These are phyloP conservation scores for Alternaria gaisen DNA, from an alignment of 2,329 filamentous ascomycete genomes.

Conservation along the genomic window DNA sequence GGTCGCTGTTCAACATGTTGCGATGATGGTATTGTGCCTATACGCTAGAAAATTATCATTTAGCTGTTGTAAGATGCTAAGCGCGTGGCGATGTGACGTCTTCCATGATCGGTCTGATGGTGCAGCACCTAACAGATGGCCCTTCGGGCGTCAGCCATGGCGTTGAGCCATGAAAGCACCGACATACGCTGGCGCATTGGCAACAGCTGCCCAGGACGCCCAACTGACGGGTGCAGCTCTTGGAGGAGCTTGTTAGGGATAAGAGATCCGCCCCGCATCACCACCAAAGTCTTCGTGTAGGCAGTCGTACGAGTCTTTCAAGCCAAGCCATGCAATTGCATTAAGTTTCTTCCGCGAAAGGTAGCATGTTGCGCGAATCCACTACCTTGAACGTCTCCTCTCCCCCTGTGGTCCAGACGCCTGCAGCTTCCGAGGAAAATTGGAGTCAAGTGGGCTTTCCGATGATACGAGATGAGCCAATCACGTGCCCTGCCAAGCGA, in stretches of 20 bases:
- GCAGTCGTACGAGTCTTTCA: neutral
- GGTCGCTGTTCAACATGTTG: conserved; percentile 11
- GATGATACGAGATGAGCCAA: conserved; percentile 18
- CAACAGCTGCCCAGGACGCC: conserved; percentile 18
- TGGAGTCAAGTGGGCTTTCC: conserved; percentile 4
- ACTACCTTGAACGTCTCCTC: neutral
- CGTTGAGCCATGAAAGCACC: conserved; percentile 19
- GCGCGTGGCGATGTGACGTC: conserved; percentile 24
- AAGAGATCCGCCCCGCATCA: conserved; percentile 13
- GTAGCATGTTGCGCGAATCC: conserved; percentile 10
- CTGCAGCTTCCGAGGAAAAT: neutral
- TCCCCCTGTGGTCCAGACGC: conserved; percentile 13
- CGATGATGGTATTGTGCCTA: conserved; percentile 9
- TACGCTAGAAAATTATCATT: conserved; percentile 6
- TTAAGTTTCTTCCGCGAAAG: conserved; percentile 7
- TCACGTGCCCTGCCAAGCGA: conserved; percentile 21
- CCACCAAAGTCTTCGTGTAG: neutral
- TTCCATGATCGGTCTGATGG: conserved; percentile 11
- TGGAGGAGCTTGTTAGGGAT: conserved; percentile 20
- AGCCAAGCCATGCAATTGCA: conserved; percentile 1
- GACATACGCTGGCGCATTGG: conserved; percentile 20
- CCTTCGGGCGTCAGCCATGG: conserved; percentile 9
- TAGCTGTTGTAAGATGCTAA: conserved; percentile 15
- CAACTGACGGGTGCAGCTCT: conserved; percentile 10
- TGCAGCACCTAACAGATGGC: neutral